A percentile compares a stretch with the other conserved stretches of the same genome.
Conservation (phyloP, 805 yeast genomes). For the Metschnikowia borealis region DNA sequence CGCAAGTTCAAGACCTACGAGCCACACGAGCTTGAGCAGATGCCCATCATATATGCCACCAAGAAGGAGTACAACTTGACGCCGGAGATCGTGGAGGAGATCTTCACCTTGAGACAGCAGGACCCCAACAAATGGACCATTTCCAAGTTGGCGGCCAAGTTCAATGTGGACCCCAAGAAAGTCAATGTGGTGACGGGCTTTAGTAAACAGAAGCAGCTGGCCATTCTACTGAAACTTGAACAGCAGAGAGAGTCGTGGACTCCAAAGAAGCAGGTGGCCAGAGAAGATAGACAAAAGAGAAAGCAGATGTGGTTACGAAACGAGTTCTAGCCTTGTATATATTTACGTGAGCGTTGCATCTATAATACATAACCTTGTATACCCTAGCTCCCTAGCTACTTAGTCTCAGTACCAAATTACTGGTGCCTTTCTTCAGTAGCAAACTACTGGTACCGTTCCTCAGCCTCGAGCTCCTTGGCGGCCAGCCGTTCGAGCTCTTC, state of each 20-base stretch:
- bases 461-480: conserved; percentile 31
- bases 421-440: conserved; percentile 5
- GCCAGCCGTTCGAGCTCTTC: conserved; percentile 54
- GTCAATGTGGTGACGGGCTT: conserved; percentile 43
- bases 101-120: conserved; percentile 47
- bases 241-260: conserved; percentile 49
- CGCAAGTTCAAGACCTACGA: conserved; percentile 26
- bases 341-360: conserved; percentile 1
- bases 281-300: conserved; percentile 57
- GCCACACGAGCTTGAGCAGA: conserved; percentile 31
- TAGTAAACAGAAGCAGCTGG: conserved; percentile 34
- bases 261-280: conserved; percentile 43
- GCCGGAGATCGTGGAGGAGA: conserved; percentile 54
- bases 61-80: conserved; percentile 48
- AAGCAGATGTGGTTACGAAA: conserved; percentile 61
- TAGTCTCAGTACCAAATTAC: conserved; percentile 5
- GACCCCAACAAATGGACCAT: conserved; percentile 66
- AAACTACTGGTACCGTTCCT: conserved; percentile 1
- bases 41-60: conserved; percentile 40
- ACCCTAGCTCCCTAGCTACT: neutral
- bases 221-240: conserved; percentile 46
- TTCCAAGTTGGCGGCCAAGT: conserved; percentile 57
- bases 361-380: neutral
- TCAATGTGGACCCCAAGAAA: conserved; percentile 42
- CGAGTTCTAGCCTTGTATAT: conserved; percentile 29